Base-by-base conservation (phyloP, 495 filamentous ascomycete genomes). In the Cercophora samala region DNA sequence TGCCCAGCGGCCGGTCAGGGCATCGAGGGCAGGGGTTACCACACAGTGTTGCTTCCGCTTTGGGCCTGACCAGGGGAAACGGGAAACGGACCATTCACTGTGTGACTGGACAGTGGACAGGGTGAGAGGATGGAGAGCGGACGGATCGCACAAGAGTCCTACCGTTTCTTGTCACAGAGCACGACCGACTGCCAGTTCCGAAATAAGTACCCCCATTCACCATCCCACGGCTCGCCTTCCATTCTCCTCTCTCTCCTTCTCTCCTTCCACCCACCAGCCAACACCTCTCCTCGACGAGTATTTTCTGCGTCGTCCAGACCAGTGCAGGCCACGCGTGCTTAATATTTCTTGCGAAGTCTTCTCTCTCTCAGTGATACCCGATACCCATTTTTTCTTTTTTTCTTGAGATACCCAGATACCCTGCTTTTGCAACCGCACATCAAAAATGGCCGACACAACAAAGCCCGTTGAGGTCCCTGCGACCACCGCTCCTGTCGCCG, bases 311-410 rank as follows among this genome's bases (percentile, higher is more conserved):
- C 74, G 68, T 60, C 66, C 69, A 69, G 58, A 70, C 73, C 72
- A 71, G 67, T 72, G 70, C 70, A 65, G 72, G 68, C 66, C 72
- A 70, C 70, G 67, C 67, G 69, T 72, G 74, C 74, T 74, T 68
- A 67, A 67, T 42, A 67, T 63, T 72, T 71, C 75, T 76, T 69
- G 76, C 73, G 78, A 75, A 69, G 71, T 74, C 72, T 74, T 70
- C 72, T 66, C 81, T 71, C 74, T 71, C 74, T 75, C 72, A 79
- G 76, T 81, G 79, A 82, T 83, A 82, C 81, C 81, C 79, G 68
- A 82, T 80, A 80, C 78, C 79, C 79, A 70, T 71, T 72, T 72
- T 69, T 71, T 73, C 63, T 67, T 77, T 74, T n/a, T 76, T 69
- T 73, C 74, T 77, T 75, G 64, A 70, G 73, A 79, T 80, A 78